Conservation (phyloP, 305 asterid genomes). For the Fraxinus latifolia region DNA sequence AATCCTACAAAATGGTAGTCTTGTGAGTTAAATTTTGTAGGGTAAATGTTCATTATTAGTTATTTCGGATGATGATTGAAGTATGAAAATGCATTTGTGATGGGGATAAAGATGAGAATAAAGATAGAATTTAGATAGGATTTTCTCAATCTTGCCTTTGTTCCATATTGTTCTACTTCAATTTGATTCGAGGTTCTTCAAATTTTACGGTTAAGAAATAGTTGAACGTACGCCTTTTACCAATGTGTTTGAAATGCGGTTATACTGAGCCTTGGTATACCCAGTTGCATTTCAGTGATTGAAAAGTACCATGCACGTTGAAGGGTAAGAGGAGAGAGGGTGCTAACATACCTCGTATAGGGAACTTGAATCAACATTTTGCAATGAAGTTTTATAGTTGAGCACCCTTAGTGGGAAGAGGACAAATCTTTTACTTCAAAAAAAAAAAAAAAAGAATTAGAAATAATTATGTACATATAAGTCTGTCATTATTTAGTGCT, state of each 20-base stretch:
- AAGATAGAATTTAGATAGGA: neutral
- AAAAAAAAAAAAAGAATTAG: neutral
- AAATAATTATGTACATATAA: neutral
- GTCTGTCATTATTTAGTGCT: neutral
- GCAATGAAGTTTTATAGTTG: neutral
- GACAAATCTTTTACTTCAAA: neutral
- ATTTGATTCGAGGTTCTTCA: neutral
- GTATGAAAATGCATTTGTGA: neutral
- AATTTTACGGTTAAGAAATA: neutral
- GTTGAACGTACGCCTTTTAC: neutral
- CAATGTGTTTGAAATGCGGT: neutral
- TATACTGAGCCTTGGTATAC: neutral
- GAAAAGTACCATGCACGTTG: neutral
- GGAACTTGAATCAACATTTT: neutral
- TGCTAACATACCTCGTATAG: neutral
- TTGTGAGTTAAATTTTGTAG: neutral
- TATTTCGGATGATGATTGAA: neutral
- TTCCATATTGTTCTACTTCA: neutral
- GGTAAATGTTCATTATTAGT: neutral
- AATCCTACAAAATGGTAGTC: neutral
- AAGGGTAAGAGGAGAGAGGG: neutral
- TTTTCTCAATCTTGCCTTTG: neutral
- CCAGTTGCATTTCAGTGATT: neutral
- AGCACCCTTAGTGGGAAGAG: neutral
- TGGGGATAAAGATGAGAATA: neutral